These are phyloP conservation scores for Purshia tridentata DNA, from an alignment of 306 rosid species.

Conservation along the genomic window DNA sequence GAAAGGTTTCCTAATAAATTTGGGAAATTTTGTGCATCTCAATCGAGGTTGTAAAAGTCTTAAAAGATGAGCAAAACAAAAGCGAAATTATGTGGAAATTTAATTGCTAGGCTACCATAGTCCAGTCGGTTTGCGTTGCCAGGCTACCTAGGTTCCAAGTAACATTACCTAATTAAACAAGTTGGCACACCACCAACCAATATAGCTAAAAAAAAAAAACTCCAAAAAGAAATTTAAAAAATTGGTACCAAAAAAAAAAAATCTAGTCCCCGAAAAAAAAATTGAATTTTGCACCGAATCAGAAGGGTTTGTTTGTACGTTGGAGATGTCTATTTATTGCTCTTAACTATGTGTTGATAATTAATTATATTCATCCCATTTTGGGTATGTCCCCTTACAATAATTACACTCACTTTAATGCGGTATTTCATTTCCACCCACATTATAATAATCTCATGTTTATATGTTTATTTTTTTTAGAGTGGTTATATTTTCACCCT, in stretches of 20 bases:
- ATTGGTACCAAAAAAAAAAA: background rate
- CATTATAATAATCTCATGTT: no score
- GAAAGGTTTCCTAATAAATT: background rate
- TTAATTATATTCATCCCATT: background rate
- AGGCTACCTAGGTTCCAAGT: conserved; percentile 19
- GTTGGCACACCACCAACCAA: background rate
- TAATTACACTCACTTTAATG: no score
- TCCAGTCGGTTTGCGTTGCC: conserved; percentile 17
- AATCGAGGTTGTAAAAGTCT: background rate
- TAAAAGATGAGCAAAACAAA: background rate
- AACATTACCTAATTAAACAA: background rate
- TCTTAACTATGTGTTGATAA: background rate
- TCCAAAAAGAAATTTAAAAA: background rate
- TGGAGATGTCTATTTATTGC: background rate
- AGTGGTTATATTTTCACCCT: no score
- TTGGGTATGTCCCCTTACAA: background rate
- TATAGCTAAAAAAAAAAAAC: background rate
- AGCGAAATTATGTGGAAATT: conserved; percentile 7
- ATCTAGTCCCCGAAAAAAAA: background rate
- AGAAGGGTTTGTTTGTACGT: background rate
- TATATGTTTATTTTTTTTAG: no score
- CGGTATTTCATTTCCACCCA: no score
- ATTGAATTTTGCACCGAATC: background rate
- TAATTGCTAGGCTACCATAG: background rate
- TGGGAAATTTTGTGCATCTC: background rate